Evolutionary conservation across 169 alveolate genomes (phyloP).

Genomic region (Cryptosporidium andersoni): DNA sequence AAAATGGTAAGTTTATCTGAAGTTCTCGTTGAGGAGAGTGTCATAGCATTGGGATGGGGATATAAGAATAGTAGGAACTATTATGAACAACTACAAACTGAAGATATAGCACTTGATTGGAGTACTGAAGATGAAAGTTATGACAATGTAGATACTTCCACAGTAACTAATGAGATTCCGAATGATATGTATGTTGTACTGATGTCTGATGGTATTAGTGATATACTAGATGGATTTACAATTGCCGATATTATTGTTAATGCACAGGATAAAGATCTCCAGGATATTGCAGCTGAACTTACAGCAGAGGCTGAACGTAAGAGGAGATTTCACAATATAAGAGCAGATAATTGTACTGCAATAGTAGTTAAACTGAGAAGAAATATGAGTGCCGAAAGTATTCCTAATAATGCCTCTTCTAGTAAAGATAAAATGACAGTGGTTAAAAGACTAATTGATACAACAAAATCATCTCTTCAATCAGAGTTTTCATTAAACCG

Average conservation of each 20-base stretch:
- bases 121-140: conserved; percentile 48
- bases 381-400: neutral
- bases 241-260: conserved; percentile 38
- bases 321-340: conserved; percentile 24
- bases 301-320: conserved; percentile 42
- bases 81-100: neutral
- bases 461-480: no score
- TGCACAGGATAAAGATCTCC: conserved; percentile 18
- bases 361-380: conserved; percentile 18
- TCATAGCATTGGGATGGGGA: conserved; percentile 54
- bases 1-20: conserved; percentile 49
- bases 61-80: neutral
- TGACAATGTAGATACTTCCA: neutral
- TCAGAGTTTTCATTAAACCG: no score
- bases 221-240: conserved; percentile 44
- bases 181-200: conserved; percentile 17
- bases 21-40: conserved; percentile 36
- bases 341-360: conserved; percentile 63
- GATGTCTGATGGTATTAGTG: conserved; percentile 61
- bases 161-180: neutral
- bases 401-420: no score
- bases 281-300: conserved; percentile 17
- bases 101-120: conserved; percentile 23
- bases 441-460: no score
- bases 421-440: neutral